Base-by-base conservation (phyloP, 164 flowering plant genomes). In the Piper longum region DNA sequence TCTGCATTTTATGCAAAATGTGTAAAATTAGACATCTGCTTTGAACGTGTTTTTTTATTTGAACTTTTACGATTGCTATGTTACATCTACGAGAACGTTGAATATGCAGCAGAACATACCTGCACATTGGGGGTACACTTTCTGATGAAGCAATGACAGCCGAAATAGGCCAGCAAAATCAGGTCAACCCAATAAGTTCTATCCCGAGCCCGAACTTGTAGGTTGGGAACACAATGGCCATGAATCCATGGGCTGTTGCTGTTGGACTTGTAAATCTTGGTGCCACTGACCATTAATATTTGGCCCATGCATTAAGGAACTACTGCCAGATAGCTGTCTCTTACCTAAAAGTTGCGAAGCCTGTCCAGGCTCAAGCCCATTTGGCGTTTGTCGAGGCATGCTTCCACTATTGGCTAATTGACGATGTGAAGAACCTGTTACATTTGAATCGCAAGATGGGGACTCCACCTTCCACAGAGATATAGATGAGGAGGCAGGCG, bases 121-220 rank as follows among this genome's bases (percentile, higher is more conserved):
- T 85, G 85, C 82, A 85, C 90, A 82, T 52, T 71, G 76, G 70
- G 68, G 78, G 73, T 69, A 69, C 61, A 70, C 69, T 59, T 67
- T 80, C 80, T 74, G 75, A 76, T 68, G 36, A 71, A 71, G 64
- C 67, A 61, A 63, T 62, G 82, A 19, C 73, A 62, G 59, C 54
- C 58, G 17, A 16, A n/a, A 26, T 60, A 59, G 54, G 59, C 67
- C 48, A 43, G 64, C 59, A 17, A 44, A 54, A 64, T 62, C 65
- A 61, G 70, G 79, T 67, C 74, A 59, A 65, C 67, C 62, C 70
- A 54, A 51, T 18, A n/a, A 48, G 41, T 55, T 63, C 82, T 80
- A 78, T 61, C 80, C 88, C 67, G 79, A 57, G 68, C 83, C 78
- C 68, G 83, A 71, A 62, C 75, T 77, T 51, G 79, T 18, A 13